phyloP scores from a whole-genome alignment of 169 alveolate genomes.

The Perkinsus chesapeaki region DNA sequence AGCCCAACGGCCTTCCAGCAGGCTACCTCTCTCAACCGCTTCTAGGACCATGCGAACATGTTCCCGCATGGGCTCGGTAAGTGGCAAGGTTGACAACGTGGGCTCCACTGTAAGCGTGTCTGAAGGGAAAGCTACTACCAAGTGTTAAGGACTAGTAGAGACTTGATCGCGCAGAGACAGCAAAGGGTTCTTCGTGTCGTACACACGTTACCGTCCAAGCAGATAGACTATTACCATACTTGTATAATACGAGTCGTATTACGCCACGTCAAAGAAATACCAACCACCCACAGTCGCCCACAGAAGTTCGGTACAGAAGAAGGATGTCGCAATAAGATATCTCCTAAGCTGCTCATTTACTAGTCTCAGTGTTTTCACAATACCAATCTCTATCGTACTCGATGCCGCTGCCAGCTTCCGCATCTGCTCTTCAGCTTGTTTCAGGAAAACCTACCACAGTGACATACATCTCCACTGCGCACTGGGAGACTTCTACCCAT shows the following conservation, averaged over 20 bases:
- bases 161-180: too few relatives aligned
- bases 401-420: neutral
- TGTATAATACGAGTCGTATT: too few relatives aligned
- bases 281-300: too few relatives aligned
- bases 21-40: neutral
- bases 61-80: neutral
- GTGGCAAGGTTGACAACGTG: neutral
- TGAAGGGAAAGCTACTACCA: neutral
- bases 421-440: neutral
- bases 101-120: neutral
- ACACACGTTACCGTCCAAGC: too few relatives aligned
- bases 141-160: neutral
- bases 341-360: too few relatives aligned
- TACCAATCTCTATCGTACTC: too few relatives aligned
- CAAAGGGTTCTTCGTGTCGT: too few relatives aligned
- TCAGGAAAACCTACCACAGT: neutral
- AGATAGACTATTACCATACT: too few relatives aligned
- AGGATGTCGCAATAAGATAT: too few relatives aligned
- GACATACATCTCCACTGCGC: neutral
- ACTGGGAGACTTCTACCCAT: neutral
- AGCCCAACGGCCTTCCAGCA: neutral
- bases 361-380: too few relatives aligned
- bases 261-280: too few relatives aligned
- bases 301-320: too few relatives aligned
- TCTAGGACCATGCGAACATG: neutral